Base-by-base conservation (phyloP, 1,284 basidiomycete genomes). In the Ganoderma lucidum region DNA sequence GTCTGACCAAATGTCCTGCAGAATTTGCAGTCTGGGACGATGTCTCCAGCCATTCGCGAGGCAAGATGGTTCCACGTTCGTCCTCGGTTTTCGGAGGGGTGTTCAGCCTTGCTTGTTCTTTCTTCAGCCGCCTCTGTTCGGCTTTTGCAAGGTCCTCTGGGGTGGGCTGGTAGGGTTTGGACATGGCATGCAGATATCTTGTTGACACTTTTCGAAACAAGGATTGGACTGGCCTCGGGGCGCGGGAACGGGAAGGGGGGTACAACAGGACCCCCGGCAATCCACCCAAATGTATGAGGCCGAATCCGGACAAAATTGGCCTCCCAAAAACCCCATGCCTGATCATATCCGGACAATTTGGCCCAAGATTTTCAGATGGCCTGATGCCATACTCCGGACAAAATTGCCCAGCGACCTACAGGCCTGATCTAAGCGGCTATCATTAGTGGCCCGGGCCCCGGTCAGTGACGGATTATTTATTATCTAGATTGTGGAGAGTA, bases 141-240 rank as follows among this genome's bases (percentile, higher is more conserved):
- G 86, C 84, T 41, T 87, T 77, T 1, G 87, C 88, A 15, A 88
- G 71, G 74, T 91, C 87, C 70, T 88, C 88, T 37, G 87, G 81
- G 1, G 89, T 89, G 1, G 80, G 85, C 35, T 75, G 69, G 63
- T 75, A 77, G 5, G 51, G 63, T 64, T 63, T 69, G 30, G 75
- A 68, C 75, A 75, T 76, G 14, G 39, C 62, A 23, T 42, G 58
- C 19, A 65, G 15, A 14, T 42, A 15, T 23, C 51, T 62, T 14
- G 48, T 62, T 37, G 41, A 17, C 8, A 32, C 6, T 17, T 17
- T 45, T 28, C 30, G 62, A 35, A 2, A 63, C 62, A 51, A 45
- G 62, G 19, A 32, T 19, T 23, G 62, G 39, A 30, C 59, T n/a
- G 56, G 19, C 56, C 17, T 37, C 48, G 48, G 48, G 23, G 48